phyloP scores from a whole-genome alignment of 2,329 filamentous ascomycete species.

The Plenodomus tracheiphilus region DNA sequence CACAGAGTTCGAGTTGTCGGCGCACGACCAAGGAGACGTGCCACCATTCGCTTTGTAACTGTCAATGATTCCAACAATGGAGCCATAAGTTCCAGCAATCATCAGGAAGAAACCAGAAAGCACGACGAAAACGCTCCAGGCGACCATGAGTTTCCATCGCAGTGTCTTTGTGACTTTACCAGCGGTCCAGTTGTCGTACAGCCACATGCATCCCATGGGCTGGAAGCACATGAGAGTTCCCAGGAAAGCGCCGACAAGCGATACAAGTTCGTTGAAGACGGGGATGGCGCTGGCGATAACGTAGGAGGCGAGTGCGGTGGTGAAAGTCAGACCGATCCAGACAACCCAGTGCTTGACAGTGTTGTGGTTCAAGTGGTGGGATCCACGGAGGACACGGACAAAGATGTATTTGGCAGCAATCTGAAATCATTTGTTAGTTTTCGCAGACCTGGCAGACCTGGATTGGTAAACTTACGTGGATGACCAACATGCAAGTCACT shows the following conservation, averaged over 20 bases:
- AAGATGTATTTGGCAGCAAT: constrained; percentile 48
- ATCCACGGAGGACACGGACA: constrained; percentile 71
- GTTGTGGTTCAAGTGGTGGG: constrained; percentile 59
- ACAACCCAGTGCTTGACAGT: constrained; percentile 29
- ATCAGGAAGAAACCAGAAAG: constrained; percentile 25
- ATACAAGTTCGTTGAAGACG: constrained; percentile 32
- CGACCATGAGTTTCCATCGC: constrained; percentile 25
- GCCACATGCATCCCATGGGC: constrained; percentile 35
- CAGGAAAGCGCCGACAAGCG: constrained; percentile 30
- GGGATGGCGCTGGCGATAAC: constrained; percentile 31
- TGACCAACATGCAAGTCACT: constrained; percentile 26
- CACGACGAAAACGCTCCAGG: constrained; percentile 30
- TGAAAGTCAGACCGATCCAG: constrained; percentile 27
- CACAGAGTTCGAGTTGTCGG: constrained; percentile 28
- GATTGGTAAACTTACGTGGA: constrained; percentile 17
- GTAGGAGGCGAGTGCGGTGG: constrained; percentile 21
- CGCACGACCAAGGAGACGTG: constrained; percentile 27
- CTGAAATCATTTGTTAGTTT: constrained; percentile 6
- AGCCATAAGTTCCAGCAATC: constrained; percentile 31
- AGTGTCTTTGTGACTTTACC: constrained; percentile 7
- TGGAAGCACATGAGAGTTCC: constrained; percentile 33
- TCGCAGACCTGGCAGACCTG: neutral
- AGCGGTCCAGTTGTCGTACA: constrained; percentile 30
- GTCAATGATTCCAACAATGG: constrained; percentile 31
- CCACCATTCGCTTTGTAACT: constrained; percentile 28